Evolutionary conservation across 1,284 basidiomycete genomes (phyloP), one percentile per base, ranked within the genome.

Genomic region (Rhodotorula sp.): DNA sequence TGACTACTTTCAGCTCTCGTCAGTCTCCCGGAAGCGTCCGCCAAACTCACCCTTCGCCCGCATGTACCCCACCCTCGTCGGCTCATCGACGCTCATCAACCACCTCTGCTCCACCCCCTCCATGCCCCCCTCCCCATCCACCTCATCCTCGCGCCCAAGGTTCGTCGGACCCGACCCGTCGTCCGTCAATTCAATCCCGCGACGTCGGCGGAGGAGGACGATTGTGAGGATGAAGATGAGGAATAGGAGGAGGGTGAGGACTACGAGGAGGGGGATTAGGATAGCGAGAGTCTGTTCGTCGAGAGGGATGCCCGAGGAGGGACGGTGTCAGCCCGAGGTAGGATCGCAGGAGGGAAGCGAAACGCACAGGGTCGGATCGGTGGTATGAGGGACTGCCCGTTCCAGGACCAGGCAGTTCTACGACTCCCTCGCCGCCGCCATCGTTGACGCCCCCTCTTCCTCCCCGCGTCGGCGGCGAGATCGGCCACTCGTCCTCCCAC

Each of bases 231-330:
- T 82, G 59, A 95, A 86, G 82, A 96, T 94, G 70, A 94, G 84
- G 56, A 98, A 87, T 79, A 98, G 90, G 68, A 99, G 86, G 75
- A 99, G 89, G 2, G 92, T 94, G 46, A 91, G 89, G 59, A 97
- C 86, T 57, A 99, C 88, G 80, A 96, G 90, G 78, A 96, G 87
- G 34, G 94, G 94, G 16, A 97, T 85, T 62, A 94, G 87, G 76
- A 96, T 58, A 1, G 68, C 67, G 31, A 77, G 60, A 4, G 70
- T 70, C 73, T 72, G 62, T 11, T 22, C 2, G 18, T 31, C 15
- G 24, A 10, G 24, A 10, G 20, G 50, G 37, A 24, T 28, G 56
- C 2, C 31, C 26, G 37, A 24, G 16, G 34, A 15, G 26, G 15
- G 24, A 18, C n/a, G n/a, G 37, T 24, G 11, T 22, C 54, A 22